A percentile compares a stretch with the other conserved stretches of the same genome.
These are phyloP conservation scores for Solanum appendiculatum DNA, from an alignment of 257 asterid species.

Conservation along the genomic window DNA sequence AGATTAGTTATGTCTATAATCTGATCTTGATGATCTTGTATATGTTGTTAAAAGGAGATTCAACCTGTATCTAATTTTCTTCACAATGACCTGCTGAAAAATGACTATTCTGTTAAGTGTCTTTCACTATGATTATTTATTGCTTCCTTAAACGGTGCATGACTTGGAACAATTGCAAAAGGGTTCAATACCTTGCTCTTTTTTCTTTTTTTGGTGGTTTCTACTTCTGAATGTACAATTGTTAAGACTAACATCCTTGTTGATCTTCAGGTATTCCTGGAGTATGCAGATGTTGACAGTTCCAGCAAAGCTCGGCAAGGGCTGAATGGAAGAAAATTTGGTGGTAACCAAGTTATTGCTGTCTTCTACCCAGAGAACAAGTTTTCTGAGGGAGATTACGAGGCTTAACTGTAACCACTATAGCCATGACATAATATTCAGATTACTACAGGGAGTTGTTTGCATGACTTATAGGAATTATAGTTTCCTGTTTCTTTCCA, in stretches of 20 bases:
- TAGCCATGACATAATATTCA: neutral
- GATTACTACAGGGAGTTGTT: neutral
- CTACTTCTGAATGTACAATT: neutral
- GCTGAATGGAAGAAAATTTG: constrained; percentile 82
- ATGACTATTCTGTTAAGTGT: neutral
- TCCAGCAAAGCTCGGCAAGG: constrained; percentile 74
- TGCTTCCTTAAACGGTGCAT: neutral
- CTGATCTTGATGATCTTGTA: neutral
- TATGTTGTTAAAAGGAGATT: neutral
- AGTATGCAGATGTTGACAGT: constrained; percentile 70
- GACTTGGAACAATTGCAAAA: neutral
- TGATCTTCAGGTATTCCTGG: constrained; percentile 67
- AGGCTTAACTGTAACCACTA: constrained; percentile 29
- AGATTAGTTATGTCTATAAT: neutral
- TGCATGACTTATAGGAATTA: neutral
- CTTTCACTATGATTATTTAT: neutral
- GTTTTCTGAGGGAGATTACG: constrained; percentile 71
- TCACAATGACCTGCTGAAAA: neutral
- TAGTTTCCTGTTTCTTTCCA: neutral
- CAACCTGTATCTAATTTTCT: neutral
- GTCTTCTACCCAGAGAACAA: constrained; percentile 77
- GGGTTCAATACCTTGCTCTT: neutral
- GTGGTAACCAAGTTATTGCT: constrained; percentile 77
- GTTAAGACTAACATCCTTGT: neutral
- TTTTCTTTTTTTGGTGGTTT: neutral